A percentile compares a stretch with the other conserved stretches of the same genome.
phyloP scores from a whole-genome alignment of 169 alveolate species.

The Eimeria acervulina region DNA sequence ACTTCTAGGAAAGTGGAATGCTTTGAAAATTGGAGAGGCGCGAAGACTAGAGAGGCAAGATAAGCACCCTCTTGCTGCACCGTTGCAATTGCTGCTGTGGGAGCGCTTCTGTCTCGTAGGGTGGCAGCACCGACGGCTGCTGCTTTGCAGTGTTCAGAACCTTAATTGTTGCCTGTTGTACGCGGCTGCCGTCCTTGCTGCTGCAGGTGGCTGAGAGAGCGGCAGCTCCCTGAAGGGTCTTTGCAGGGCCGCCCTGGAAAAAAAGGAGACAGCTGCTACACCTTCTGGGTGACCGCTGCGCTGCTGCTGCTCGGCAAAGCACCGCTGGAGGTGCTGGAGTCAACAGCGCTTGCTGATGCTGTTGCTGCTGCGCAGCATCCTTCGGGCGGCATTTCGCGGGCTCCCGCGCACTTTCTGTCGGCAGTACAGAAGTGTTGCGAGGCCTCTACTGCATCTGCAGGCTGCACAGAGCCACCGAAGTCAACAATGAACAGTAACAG shows the following conservation, averaged over 20 bases:
- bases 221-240: conserved; percentile 78
- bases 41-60: conserved; percentile 61
- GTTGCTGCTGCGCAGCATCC: conserved; percentile 67
- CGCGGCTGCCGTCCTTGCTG: conserved; percentile 65
- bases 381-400: conserved; percentile 82
- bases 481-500: background rate
- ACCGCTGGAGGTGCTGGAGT: background rate
- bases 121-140: background rate
- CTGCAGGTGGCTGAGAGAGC: conserved; percentile 84
- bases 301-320: conserved; percentile 80
- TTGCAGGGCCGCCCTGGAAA: conserved; percentile 87
- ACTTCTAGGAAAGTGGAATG: conserved; percentile 49
- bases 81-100: background rate
- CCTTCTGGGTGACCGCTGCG: conserved; percentile 88
- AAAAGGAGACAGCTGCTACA: conserved; percentile 86
- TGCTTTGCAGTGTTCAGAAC: background rate
- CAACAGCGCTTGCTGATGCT: background rate
- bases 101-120: background rate
- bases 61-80: background rate
- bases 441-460: background rate
- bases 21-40: background rate
- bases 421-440: conserved; percentile 2
- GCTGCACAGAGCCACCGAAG: background rate
- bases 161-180: conserved; percentile 18
- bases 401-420: background rate